Evolutionary conservation across 2,329 filamentous ascomycete genomes (phyloP), one percentile per base, ranked within the genome.

Genomic region (Colletotrichum phormii): DNA sequence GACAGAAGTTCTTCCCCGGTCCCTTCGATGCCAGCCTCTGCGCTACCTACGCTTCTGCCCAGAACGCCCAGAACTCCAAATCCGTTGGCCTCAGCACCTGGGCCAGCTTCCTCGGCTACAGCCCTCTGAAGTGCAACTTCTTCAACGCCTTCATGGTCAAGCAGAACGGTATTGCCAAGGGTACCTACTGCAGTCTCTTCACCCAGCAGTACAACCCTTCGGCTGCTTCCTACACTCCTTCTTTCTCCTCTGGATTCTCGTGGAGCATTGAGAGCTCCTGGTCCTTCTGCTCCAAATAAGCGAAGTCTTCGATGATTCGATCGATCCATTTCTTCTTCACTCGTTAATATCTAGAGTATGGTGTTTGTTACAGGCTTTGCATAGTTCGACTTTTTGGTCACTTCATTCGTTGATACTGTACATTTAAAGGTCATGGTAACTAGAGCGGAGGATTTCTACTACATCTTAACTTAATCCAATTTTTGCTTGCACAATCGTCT

Each of bases 81-180:
- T 73, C 29, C 8, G 7, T 64, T 22, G 71, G 71, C 4, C 13
- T 73, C 13, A 8, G 7, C 3, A 71, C 71, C 5, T 65, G 54
- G 55, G 35, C 60, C 26, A 35, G n/a, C 42, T 69, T 53, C 58
- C 29, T 72, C 35, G 71, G 71, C 2, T 73, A 73, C 71, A 73
- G 61, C 35, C 71, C 71, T 24, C 12, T 73, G 33, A 64, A 60
- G 49, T 73, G 66, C 67, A 65, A 65, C 55, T 73, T 73, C 66
- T 73, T 73, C 71, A 73, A 73, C 59, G 71, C 71, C 9, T 73
- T 73, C 71, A 73, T 73, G 71, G 13, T 73, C 54, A 73, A 73
- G 61, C 13, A 73, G 66, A 70, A 73, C 54, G 71, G 71, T 1
- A 35, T 73, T 1, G 66, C 71, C 8, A 70, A 73, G 66, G 71